Evolutionary conservation across 768 basidiomycete genomes (phyloP).

Genomic region (Daedaleopsis sinensis): DNA sequence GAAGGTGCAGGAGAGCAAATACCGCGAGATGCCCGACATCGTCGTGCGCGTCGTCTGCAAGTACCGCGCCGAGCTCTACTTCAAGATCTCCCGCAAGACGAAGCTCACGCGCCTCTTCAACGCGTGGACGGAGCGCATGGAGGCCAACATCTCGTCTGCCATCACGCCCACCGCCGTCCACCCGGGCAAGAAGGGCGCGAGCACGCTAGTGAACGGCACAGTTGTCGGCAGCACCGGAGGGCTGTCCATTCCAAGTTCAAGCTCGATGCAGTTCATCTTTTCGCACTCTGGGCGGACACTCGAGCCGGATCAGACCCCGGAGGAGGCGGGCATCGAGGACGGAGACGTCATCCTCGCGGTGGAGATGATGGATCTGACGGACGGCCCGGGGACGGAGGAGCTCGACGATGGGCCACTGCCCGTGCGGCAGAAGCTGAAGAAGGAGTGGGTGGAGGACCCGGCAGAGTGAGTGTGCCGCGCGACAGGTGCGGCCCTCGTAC

Average conservation of each 20-base stretch:
- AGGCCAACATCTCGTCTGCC: constrained; percentile 33
- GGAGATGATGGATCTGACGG: constrained; percentile 89
- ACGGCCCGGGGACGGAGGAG: constrained; percentile 61
- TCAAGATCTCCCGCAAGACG: constrained; percentile 91
- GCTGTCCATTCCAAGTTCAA: constrained; percentile 40
- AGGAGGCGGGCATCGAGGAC: constrained; percentile 86
- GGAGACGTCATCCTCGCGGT: constrained; percentile 88
- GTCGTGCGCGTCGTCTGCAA: constrained; percentile 88
- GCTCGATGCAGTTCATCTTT: constrained; percentile 78
- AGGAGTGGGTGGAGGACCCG: constrained; percentile 80
- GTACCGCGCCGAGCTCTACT: constrained; percentile 89
- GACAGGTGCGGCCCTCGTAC: not conserved
- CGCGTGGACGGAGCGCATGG: constrained; percentile 91
- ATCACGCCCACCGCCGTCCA: constrained; percentile 1
- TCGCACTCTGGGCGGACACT: constrained; percentile 79
- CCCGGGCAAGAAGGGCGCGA: constrained; percentile 44
- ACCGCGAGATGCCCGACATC: constrained; percentile 86
- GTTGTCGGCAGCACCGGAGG: constrained; percentile 16
- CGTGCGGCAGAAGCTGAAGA: constrained; percentile 70
- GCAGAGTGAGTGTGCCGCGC: constrained; percentile 55
- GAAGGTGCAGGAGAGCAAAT: constrained; percentile 78
- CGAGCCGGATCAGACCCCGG: constrained; percentile 83
- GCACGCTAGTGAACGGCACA: constrained; percentile 47
- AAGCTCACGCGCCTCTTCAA: constrained; percentile 82
- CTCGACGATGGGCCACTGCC: constrained; percentile 66